These are phyloP conservation scores for Eutrema yunnanense DNA, from an alignment of 345 rosid species.

Conservation along the genomic window DNA sequence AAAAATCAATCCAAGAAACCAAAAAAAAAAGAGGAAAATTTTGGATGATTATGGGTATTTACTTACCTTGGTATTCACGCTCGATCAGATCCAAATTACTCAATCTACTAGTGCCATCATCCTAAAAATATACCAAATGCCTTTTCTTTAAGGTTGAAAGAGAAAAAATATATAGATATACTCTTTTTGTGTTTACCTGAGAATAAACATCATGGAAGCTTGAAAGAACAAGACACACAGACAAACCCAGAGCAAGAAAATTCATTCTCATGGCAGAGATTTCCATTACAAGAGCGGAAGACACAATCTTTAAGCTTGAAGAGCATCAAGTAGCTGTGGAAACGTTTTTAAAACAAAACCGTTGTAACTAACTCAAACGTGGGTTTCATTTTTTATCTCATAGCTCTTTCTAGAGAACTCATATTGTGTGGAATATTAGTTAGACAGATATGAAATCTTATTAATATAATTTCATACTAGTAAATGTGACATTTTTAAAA, in stretches of 20 bases:
- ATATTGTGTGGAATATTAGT: not conserved
- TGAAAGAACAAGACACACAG: constrained; percentile 23
- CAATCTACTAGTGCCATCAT: constrained; percentile 20
- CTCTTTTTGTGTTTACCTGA: constrained; percentile 17
- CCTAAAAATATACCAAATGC: not conserved
- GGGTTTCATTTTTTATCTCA: constrained; percentile 2
- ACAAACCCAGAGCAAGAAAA: constrained; percentile 5
- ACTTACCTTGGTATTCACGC: constrained; percentile 26
- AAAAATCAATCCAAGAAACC: not conserved
- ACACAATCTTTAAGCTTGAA: not conserved
- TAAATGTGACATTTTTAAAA: not conserved
- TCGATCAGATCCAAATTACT: constrained; percentile 21
- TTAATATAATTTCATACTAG: not conserved
- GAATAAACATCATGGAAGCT: constrained; percentile 23
- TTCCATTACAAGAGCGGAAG: not conserved
- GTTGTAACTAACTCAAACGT: constrained; percentile 33
- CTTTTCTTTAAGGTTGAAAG: not conserved
- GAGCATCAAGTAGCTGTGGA: not conserved
- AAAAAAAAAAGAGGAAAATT: not conserved
- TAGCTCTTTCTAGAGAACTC: not conserved
- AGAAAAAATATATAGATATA: not conserved
- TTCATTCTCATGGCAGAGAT: constrained; percentile 8
- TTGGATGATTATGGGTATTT: not conserved
- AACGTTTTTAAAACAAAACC: constrained; percentile 8
- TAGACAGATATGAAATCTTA: not conserved